Evolutionary conservation across 805 yeast species (phyloP).

Genomic region (Diddensiella transvaalensis): DNA sequence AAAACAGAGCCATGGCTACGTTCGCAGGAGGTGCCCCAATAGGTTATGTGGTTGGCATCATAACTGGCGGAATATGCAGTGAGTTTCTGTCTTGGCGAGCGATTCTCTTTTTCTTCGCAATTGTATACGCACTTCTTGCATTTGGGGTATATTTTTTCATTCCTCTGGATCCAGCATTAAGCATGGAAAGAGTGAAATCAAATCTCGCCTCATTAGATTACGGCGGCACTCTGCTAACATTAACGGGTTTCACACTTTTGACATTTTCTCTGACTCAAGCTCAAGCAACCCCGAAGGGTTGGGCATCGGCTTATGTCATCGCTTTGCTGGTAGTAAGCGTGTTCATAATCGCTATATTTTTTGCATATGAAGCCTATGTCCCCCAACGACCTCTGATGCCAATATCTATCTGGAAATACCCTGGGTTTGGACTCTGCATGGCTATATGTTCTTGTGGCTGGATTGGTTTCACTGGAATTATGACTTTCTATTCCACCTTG

Average conservation of each 20-base stretch:
- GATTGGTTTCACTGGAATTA: constrained; percentile 42
- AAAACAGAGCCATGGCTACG: constrained; percentile 42
- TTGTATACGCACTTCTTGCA: constrained; percentile 34
- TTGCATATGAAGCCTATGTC: constrained; percentile 39
- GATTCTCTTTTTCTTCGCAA: constrained; percentile 40
- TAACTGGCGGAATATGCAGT: constrained; percentile 44
- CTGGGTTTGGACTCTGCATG: constrained; percentile 41
- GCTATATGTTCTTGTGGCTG: constrained; percentile 37
- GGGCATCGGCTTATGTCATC: constrained; percentile 47
- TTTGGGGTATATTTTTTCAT: constrained; percentile 30
- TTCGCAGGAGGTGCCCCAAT: constrained; percentile 48
- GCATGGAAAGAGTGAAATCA: constrained; percentile 27
- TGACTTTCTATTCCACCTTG: constrained; percentile 39
- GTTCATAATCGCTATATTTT: constrained; percentile 33
- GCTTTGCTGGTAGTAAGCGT: constrained; percentile 42
- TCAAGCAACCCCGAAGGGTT: constrained; percentile 40
- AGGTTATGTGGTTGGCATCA: constrained; percentile 43
- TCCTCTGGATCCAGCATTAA: constrained; percentile 36
- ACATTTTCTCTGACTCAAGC: constrained; percentile 45
- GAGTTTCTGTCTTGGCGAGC: constrained; percentile 42
- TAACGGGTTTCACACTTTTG: constrained; percentile 40
- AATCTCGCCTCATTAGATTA: constrained; percentile 37
- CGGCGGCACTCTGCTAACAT: constrained; percentile 42
- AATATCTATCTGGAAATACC: constrained; percentile 40
- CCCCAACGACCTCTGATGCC: constrained; percentile 48